phyloP scores from a whole-genome alignment of 2,329 filamentous ascomycete species.

The Monosporascus sp. region DNA sequence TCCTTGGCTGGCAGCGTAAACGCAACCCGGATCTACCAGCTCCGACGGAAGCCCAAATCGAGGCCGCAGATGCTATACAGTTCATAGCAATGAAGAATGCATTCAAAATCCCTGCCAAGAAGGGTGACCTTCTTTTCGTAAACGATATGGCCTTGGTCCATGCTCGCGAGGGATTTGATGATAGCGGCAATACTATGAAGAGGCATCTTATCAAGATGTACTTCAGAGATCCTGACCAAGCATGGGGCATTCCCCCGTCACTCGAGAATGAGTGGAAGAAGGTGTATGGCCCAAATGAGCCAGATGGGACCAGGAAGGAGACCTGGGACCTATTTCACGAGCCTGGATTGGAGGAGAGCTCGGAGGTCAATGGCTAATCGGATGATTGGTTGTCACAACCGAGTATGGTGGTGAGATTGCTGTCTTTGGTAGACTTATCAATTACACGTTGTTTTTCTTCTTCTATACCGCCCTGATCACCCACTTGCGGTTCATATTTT shows the following conservation, averaged over 20 bases:
- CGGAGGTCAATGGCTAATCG: no score
- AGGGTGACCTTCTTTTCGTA: conserved; percentile 6
- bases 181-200: neutral
- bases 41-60: conserved; percentile 3
- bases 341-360: no score
- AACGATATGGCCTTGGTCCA: conserved; percentile 10
- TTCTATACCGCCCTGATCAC: no score
- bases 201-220: conserved; percentile 7
- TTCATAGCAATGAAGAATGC: conserved; percentile 6
- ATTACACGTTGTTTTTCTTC: no score
- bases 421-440: no score
- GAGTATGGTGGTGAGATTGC: no score
- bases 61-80: conserved; percentile 5
- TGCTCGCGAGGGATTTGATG: conserved; percentile 2
- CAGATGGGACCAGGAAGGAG: conserved; percentile 3
- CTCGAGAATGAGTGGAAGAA: conserved; percentile 4
- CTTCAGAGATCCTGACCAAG: conserved; percentile 5
- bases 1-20: conserved; percentile 8
- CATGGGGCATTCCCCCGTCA: conserved; percentile 3
- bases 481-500: no score
- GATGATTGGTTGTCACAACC: no score
- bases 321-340: neutral
- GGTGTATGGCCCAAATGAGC: conserved; percentile 7
- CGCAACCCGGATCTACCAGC: conserved; percentile 4
- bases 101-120: conserved; percentile 1